A percentile compares a stretch with the other conserved stretches of the same genome.
Evolutionary conservation across 805 yeast species (phyloP).

Genomic region (Suhomyces sp.): DNA sequence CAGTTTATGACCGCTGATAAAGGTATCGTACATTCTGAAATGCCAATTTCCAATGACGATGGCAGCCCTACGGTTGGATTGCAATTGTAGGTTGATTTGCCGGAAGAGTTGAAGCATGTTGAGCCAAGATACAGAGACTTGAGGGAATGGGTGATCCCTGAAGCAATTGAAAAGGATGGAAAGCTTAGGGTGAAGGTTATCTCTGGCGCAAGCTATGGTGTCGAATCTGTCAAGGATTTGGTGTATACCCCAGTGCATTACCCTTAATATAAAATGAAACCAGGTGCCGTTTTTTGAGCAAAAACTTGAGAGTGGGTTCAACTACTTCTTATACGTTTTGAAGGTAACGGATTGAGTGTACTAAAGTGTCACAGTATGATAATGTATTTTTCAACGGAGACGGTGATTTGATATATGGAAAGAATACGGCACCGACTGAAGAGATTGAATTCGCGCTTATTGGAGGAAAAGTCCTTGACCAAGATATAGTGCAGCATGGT

Average conservation of each 20-base stretch:
- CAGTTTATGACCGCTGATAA: constrained; percentile 94
- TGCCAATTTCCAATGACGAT: constrained; percentile 57
- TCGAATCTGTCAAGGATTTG: constrained; percentile 66
- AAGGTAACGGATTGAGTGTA: constrained; percentile 47
- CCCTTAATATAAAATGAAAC: constrained; percentile 61
- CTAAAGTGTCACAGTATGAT: constrained; percentile 42
- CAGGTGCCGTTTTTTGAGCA: constrained; percentile 64
- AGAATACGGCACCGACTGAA: background rate
- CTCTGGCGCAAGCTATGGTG: constrained; percentile 73
- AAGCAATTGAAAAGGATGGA: constrained; percentile 58
- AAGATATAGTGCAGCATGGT: constrained; percentile 80
- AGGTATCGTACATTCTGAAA: constrained; percentile 84
- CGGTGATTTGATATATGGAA: constrained; percentile 57
- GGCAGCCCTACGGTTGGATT: constrained; percentile 57
- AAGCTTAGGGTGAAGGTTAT: constrained; percentile 67
- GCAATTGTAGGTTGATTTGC: constrained; percentile 88
- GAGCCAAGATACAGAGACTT: constrained; percentile 80
- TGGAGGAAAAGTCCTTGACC: constrained; percentile 73
- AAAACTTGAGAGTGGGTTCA: constrained; percentile 55
- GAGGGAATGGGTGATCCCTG: constrained; percentile 66
- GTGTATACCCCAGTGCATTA: constrained; percentile 81
- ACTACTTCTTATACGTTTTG: constrained; percentile 66
- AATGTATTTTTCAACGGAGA: constrained; percentile 65
- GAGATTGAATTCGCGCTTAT: constrained; percentile 63
- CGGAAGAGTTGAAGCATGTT: constrained; percentile 55